Base-by-base conservation (phyloP, 768 basidiomycete genomes). In the Neoboletus brunneissimus region DNA sequence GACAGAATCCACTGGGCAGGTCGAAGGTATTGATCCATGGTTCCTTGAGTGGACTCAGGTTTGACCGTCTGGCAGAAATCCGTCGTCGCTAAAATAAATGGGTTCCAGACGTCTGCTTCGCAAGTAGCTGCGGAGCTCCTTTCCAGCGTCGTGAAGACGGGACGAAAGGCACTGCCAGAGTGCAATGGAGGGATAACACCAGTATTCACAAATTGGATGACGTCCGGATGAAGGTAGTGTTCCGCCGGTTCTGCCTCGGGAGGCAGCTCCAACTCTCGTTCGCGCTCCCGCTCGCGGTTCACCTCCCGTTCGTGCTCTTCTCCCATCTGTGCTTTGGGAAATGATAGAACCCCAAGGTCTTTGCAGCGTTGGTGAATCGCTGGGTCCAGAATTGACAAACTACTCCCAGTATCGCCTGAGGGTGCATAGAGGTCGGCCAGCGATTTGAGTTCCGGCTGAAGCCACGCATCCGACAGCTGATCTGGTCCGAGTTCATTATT, bases 251-350 rank as follows among this genome's bases (percentile, higher is more conserved):
- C 1, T 12, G 69, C 66, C n/a, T 51, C 57, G 5, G 71, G 63
- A 13, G 76, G 73, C n/a, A 74, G 63, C 58, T 78, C 65, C 3
- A 72, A 55, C 48, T 79, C 65, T 4, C 62, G 62, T 58, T 80
- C 77, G 27, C 60, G 60, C 58, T 79, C 78, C 6, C 73, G 65
- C 57, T 80, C 79, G 37, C 75, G 75, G 2, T 57, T 59, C 2
- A 80, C 69, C 53, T 80, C 77, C 44, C 78, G 64, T 60, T 80
- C 79, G 48, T 76, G 77, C 48, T 79, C 76, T 54, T 81, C 78
- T 22, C 72, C 72, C 55, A 77, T 52, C n/a, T 51, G 58, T n/a
- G 48, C 54, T 23, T 63, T 53, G 0, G 55, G 61, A 10, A 51
- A 31, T 1, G 53, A 48, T 9, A 43, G 6, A 20, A 62, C 25